Conservation (phyloP, 176 grass and related monocot genomes). For the Dendrocalamus sinicus region DNA sequence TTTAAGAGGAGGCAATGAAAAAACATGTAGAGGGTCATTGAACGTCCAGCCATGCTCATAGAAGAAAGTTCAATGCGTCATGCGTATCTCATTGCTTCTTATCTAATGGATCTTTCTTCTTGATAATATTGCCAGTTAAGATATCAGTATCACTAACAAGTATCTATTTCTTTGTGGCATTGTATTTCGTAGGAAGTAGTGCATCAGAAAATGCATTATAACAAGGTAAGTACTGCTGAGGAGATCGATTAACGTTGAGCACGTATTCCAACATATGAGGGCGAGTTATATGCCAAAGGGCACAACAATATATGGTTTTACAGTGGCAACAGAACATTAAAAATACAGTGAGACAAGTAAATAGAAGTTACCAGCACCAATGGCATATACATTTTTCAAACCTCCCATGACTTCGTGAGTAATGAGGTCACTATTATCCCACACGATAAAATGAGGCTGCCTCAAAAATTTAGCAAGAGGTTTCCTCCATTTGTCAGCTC, state of each 20-base stretch:
- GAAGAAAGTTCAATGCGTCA: background rate
- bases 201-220: background rate
- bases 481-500: conserved; percentile 95
- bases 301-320: background rate
- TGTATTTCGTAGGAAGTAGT: background rate
- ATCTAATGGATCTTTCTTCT: background rate
- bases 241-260: background rate
- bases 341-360: conserved; percentile 13
- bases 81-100: conserved; percentile 14
- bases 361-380: conserved; percentile 84
- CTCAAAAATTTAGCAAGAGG: conserved; percentile 95
- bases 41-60: background rate
- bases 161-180: background rate
- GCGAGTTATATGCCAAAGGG: conserved; percentile 1
- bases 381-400: conserved; percentile 98
- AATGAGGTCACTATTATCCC: conserved; percentile 94
- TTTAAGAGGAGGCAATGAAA: conserved; percentile 18
- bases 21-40: background rate
- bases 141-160: background rate
- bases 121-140: background rate
- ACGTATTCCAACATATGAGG: conserved; percentile 10
- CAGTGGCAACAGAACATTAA: conserved; percentile 21
- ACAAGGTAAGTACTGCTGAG: conserved; percentile 5
- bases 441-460: conserved; percentile 98
- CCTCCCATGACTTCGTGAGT: conserved; percentile 99